Conservation (phyloP, 148 eudicot genomes). For the Hydrangea macrophylla region DNA sequence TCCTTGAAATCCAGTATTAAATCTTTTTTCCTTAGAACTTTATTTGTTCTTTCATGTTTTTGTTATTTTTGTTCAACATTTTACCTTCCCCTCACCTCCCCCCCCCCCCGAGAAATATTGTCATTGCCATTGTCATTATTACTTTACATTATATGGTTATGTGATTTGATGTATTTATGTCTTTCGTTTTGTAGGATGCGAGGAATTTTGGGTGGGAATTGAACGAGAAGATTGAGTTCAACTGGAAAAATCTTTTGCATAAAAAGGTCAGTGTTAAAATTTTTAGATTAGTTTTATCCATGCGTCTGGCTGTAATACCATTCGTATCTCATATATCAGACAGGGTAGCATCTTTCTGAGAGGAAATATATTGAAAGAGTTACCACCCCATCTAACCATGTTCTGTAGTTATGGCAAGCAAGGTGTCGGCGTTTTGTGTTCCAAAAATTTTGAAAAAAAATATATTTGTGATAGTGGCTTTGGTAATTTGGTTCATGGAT, state of each 20-base stretch:
- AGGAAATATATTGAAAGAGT: background rate
- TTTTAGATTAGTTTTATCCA: slow-evolving; percentile 9
- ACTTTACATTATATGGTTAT: background rate
- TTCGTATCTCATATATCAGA: background rate
- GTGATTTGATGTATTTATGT: background rate
- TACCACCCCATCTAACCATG: background rate
- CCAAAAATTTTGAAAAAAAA: too few species aligned
- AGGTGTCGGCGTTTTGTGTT: background rate
- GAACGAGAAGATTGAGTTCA: slow-evolving; percentile 75
- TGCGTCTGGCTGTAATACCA: background rate
- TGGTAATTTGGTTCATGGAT: too few species aligned
- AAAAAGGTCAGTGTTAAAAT: slow-evolving; percentile 72
- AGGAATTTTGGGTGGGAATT: slow-evolving; percentile 89
- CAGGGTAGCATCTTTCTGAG: background rate
- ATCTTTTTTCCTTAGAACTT: too few species aligned
- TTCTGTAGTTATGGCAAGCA: background rate
- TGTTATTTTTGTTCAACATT: background rate
- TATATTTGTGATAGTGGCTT: too few species aligned
- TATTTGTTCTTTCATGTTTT: too few species aligned
- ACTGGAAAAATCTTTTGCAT: slow-evolving; percentile 91
- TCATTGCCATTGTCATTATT: background rate
- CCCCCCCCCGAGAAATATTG: too few species aligned
- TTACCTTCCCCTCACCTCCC: too few species aligned
- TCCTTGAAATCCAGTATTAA: background rate
- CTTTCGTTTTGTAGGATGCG: slow-evolving; percentile 65